Base-by-base conservation (phyloP, 2,329 filamentous ascomycete species). In the Neofusicoccum kwambonambiense region DNA sequence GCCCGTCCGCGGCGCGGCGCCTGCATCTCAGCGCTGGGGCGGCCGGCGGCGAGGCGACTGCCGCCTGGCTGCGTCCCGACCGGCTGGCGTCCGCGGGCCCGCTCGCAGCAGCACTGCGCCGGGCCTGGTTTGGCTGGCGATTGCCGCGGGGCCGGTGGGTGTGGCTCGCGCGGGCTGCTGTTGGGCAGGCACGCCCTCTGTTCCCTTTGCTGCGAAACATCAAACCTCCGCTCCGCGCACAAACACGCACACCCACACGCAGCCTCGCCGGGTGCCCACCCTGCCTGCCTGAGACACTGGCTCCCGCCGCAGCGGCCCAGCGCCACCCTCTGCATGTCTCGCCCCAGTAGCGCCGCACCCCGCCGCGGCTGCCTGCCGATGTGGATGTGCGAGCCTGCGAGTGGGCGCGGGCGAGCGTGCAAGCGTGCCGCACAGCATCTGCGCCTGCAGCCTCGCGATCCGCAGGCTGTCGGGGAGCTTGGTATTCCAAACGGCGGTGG, bases 121-220 rank as follows among this genome's bases (percentile, higher is more conserved):
- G 50, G 41, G 35, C 35, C 17, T 56, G 51, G 51, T 11, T 41
- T 41, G 19, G 39, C 22, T 9, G 8, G 31, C 17, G 17, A 22
- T 22, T 22, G 19, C 45, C 31, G n/a, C 50, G 31, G 34, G 31
- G 34, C 15, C 37, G 12, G 19, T 17, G 19, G 19, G 35, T 56
- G 50, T 54, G 50, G 52, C 54, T 58, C 54, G 39, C 12, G 12
- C 12, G 19, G 47, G 5, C 34, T 13, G 9, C 50, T 22, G 35
- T 45, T 60, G 56, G 56, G 56, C 56, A 47, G n/a, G 41, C 41
- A n/a, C 50, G 12, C 47, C 47, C 47, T 35, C 50, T 39, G 34
- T 41, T 57, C 54, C 54, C 13, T 34, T 37, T n/a, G 56, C 56
- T 47, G 56, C 56, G 42, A 45, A 47, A 47, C 56, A 35, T 19